Conservation (phyloP, 495 filamentous ascomycete genomes). For the Aspergillus kassunensis region DNA sequence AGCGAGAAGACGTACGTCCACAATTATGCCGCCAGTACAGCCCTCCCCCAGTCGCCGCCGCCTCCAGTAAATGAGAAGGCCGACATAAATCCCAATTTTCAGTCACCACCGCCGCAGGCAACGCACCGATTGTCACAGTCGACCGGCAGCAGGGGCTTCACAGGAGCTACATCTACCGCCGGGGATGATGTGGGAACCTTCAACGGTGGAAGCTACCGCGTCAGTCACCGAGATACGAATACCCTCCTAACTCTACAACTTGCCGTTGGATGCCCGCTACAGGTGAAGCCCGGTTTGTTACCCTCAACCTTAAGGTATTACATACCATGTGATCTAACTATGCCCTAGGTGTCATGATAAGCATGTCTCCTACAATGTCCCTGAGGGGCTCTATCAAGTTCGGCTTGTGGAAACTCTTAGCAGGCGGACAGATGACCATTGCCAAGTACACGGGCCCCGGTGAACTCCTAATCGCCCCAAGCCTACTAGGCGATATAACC, state of each 20-base stretch:
- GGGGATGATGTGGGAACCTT: constrained; percentile 85
- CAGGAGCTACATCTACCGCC: constrained; percentile 19
- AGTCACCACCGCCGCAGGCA: constrained; percentile 15
- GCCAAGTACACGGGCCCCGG: constrained; percentile 89
- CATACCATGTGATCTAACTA: not conserved
- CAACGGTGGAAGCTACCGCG: constrained; percentile 90
- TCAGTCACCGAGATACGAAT: constrained; percentile 90
- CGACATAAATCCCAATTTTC: not conserved
- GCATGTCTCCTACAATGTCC: constrained; percentile 85
- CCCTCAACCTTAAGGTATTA: constrained; percentile 14
- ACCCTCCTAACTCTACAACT: constrained; percentile 85
- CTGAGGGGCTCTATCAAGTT: constrained; percentile 79
- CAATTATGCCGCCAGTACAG: constrained; percentile 4
- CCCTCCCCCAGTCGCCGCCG: constrained; percentile 2
- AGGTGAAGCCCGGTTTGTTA: constrained; percentile 69
- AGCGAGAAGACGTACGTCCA: constrained; percentile 23
- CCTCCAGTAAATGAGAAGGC: not conserved
- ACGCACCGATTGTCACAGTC: constrained; percentile 18
- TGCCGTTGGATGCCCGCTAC: constrained; percentile 81
- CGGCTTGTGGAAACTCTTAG: constrained; percentile 77
- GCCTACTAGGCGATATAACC: constrained; percentile 80
- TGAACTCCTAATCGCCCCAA: constrained; percentile 78
- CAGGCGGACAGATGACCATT: constrained; percentile 72
- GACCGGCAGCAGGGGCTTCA: constrained; percentile 22
- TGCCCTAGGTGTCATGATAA: constrained; percentile 74